These are phyloP conservation scores for Stygiomarasmius scandens DNA, from an alignment of 1,284 basidiomycete species.

Conservation along the genomic window DNA sequence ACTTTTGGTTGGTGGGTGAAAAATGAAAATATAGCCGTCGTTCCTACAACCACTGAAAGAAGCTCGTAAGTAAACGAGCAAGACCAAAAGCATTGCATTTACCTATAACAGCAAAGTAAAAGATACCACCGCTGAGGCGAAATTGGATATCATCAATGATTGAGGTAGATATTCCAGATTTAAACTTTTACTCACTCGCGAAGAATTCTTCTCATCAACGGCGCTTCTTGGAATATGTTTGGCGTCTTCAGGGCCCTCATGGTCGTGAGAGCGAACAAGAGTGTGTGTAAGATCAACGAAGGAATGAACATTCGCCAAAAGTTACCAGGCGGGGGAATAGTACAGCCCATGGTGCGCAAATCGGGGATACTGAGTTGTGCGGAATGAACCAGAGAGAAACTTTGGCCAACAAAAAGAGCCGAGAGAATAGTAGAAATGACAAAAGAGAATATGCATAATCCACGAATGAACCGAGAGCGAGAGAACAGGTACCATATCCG, in stretches of 20 bases:
- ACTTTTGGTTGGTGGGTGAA: conserved; percentile 31
- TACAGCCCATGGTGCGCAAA: background rate
- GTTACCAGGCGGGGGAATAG: conserved; percentile 17
- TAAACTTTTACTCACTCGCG: conserved; percentile 32
- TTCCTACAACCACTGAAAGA: conserved; percentile 32
- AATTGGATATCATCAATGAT: no score
- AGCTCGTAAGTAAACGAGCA: background rate
- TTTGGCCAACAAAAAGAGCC: background rate
- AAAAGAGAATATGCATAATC: background rate
- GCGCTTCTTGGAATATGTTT: conserved; percentile 31
- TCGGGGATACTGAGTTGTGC: background rate
- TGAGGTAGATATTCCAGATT: background rate
- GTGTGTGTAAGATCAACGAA: conserved; percentile 37
- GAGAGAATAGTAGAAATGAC: background rate
- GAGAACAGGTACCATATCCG: conserved; percentile 7
- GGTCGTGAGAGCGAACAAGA: conserved; percentile 37
- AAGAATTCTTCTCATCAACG: conserved; percentile 36
- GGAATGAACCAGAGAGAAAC: background rate
- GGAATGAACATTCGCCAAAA: conserved; percentile 41
- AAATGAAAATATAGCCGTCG: conserved; percentile 36
- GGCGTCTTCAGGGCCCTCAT: conserved; percentile 34
- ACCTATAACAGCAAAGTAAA: conserved; percentile 39
- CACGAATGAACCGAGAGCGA: background rate
- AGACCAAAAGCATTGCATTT: background rate
- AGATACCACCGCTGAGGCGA: conserved; percentile 33